Percentiles rank a stretch among this genome's conserved stretches.
Evolutionary conservation across 2,329 filamentous ascomycete genomes (phyloP).

Genomic region (Paraphoma chrysanthemicola): DNA sequence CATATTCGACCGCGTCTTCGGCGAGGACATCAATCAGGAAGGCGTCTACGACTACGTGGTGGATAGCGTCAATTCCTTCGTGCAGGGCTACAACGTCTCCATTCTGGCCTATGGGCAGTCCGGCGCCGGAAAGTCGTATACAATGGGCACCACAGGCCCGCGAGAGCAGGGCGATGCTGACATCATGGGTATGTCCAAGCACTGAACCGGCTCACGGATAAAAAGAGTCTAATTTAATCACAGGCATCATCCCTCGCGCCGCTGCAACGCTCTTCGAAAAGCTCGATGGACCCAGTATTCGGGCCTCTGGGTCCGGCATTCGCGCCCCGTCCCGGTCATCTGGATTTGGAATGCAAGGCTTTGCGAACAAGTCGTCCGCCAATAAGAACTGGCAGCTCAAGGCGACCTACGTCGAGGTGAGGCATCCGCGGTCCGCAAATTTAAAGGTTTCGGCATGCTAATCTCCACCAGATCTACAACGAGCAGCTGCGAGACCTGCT

Average conservation of each 20-base stretch:
- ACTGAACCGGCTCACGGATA: background rate
- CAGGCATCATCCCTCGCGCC: conserved; percentile 94
- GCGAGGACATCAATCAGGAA: conserved; percentile 81
- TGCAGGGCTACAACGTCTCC: conserved; percentile 98
- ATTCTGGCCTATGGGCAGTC: conserved; percentile 97
- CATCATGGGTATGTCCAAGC: conserved; percentile 73
- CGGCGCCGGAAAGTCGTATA: conserved; percentile 96
- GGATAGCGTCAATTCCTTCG: conserved; percentile 87
- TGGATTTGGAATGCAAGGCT: conserved; percentile 58
- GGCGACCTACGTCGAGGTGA: conserved; percentile 83
- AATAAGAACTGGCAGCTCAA: conserved; percentile 90
- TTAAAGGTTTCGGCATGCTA: background rate
- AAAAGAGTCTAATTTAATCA: conserved; percentile 23
- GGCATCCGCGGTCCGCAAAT: background rate
- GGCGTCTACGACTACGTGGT: conserved; percentile 93
- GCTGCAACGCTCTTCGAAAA: conserved; percentile 87
- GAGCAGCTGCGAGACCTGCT: conserved; percentile 92
- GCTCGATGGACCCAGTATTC: conserved; percentile 67
- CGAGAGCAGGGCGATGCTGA: conserved; percentile 73
- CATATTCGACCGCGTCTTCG: conserved; percentile 94
- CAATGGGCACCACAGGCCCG: conserved; percentile 95
- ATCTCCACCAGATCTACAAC: conserved; percentile 80
- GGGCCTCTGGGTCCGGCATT: conserved; percentile 77
- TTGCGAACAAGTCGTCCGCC: conserved; percentile 51
- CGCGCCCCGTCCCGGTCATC: conserved; percentile 74